Percentiles rank a stretch among this genome's conserved stretches.
Evolutionary conservation across 2,329 filamentous ascomycete genomes (phyloP).

Genomic region (Phyllosticta citribraziliensis): DNA sequence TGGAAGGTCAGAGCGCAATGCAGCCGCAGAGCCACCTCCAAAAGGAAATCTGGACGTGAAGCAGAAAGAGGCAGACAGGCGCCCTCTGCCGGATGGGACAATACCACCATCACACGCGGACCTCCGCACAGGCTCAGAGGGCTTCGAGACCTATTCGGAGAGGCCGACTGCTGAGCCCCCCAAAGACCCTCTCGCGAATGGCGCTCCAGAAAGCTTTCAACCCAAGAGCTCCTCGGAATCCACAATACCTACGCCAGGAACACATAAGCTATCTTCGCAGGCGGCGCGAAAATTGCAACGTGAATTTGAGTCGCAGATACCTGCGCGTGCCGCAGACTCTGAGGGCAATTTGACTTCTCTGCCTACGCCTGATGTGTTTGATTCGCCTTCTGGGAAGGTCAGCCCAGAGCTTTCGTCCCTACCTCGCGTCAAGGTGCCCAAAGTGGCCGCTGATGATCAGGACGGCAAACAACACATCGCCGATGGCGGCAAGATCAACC

Average conservation of each 20-base stretch:
- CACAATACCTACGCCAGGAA: slow-evolving; percentile 30
- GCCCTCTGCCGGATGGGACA: slow-evolving; percentile 41
- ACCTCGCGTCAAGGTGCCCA: slow-evolving; percentile 47
- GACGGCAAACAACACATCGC: slow-evolving; percentile 29
- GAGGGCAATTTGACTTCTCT: slow-evolving; percentile 23
- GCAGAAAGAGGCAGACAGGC: slow-evolving; percentile 36
- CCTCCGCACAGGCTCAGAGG: slow-evolving; percentile 17
- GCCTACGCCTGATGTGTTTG: slow-evolving; percentile 48
- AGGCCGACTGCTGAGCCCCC: slow-evolving; percentile 24
- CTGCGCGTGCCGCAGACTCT: slow-evolving; percentile 37
- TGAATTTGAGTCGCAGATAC: slow-evolving; percentile 43
- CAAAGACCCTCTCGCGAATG: slow-evolving; percentile 26
- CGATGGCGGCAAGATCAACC: slow-evolving; percentile 38
- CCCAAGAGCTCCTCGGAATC: slow-evolving; percentile 30
- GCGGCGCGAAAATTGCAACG: slow-evolving; percentile 38
- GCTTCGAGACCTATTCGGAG: slow-evolving; percentile 26
- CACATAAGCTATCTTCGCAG: slow-evolving; percentile 27
- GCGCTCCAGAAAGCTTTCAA: slow-evolving; percentile 19
- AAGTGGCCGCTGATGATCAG: slow-evolving; percentile 38
- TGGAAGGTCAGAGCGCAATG: slow-evolving; percentile 33
- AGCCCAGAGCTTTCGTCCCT: slow-evolving; percentile 42
- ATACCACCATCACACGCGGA: slow-evolving; percentile 33
- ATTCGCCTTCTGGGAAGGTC: slow-evolving; percentile 38
- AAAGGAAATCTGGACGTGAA: slow-evolving; percentile 33
- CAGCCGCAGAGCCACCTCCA: slow-evolving; percentile 26